Evolutionary conservation across 768 basidiomycete genomes (phyloP).

Genomic region (Lenzites betulinus): DNA sequence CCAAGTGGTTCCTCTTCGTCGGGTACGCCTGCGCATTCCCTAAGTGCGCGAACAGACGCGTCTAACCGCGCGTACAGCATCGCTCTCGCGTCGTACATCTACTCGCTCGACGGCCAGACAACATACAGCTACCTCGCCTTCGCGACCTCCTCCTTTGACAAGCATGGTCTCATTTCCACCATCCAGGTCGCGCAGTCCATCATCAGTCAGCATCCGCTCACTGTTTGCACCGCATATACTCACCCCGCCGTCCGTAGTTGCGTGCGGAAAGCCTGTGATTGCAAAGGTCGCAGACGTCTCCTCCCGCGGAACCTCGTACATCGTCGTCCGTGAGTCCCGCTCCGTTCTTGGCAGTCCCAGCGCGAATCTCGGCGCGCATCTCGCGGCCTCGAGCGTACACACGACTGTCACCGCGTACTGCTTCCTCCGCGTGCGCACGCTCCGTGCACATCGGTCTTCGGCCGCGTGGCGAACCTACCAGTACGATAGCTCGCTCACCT

Average conservation of each 20-base stretch:
- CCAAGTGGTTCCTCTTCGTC: constrained; percentile 61
- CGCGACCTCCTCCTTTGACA: constrained; percentile 21
- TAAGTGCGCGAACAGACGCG: background rate
- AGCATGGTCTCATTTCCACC: constrained; percentile 22
- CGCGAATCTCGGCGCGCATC: background rate
- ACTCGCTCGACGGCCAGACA: constrained; percentile 71
- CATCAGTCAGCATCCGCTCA: constrained; percentile 45
- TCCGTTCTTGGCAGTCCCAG: background rate
- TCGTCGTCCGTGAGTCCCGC: constrained; percentile 47
- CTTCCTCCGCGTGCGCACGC: background rate
- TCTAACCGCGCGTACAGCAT: constrained; percentile 27
- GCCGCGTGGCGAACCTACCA: background rate
- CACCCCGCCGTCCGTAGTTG: constrained; percentile 2
- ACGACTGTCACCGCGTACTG: background rate
- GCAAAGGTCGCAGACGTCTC: constrained; percentile 54
- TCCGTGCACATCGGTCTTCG: background rate
- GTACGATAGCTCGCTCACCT: no score
- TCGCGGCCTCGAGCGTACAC: background rate
- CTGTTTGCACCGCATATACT: constrained; percentile 15
- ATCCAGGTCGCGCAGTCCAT: constrained; percentile 29
- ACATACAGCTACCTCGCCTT: constrained; percentile 54
- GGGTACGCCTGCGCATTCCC: constrained; percentile 40
- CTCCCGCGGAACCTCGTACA: constrained; percentile 47
- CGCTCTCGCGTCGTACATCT: constrained; percentile 70
- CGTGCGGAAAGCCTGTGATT: constrained; percentile 43